Evolutionary conservation across 2,329 filamentous ascomycete species (phyloP).

Genomic region (Colletotrichum sp.): DNA sequence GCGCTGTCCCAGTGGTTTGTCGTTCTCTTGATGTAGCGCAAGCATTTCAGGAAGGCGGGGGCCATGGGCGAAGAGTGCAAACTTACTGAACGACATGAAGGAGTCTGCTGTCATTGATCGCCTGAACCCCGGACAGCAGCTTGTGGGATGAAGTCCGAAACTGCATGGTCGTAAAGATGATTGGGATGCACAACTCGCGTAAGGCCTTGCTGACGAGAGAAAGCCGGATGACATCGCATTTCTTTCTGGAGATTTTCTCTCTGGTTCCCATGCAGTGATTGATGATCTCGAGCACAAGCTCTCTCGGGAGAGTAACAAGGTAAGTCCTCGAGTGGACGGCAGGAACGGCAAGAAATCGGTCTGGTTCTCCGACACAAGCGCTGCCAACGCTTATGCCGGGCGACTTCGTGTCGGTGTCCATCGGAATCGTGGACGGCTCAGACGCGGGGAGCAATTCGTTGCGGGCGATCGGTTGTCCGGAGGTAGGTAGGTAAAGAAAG

Average conservation of each 20-base stretch:
- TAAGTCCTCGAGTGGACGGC: not conserved
- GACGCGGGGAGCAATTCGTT: fast-evolving
- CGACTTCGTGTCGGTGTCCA: not conserved
- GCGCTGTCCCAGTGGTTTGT: too few relatives aligned
- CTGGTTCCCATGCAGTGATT: not conserved
- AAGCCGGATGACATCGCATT: not conserved
- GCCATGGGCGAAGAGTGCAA: too few relatives aligned
- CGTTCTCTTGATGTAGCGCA: too few relatives aligned
- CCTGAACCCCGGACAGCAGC: fast-evolving
- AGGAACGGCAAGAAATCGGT: not conserved
- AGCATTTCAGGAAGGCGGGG: too few relatives aligned
- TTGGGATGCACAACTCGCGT: not conserved
- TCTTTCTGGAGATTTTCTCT: not conserved
- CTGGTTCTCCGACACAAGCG: not conserved
- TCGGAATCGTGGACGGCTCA: fast-evolving
- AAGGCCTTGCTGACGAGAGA: not conserved
- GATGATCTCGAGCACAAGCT: not conserved
- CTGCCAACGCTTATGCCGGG: not conserved
- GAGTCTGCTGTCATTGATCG: not conserved
- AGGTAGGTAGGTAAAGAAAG: not conserved
- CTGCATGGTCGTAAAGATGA: not conserved
- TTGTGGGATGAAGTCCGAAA: fast-evolving
- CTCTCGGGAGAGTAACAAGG: not conserved
- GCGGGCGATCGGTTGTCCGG: not conserved
- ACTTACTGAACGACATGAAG: not conserved